Evolutionary conservation across 352 stramenopile genomes (phyloP).

Genomic region (Lagenidium sp.): DNA sequence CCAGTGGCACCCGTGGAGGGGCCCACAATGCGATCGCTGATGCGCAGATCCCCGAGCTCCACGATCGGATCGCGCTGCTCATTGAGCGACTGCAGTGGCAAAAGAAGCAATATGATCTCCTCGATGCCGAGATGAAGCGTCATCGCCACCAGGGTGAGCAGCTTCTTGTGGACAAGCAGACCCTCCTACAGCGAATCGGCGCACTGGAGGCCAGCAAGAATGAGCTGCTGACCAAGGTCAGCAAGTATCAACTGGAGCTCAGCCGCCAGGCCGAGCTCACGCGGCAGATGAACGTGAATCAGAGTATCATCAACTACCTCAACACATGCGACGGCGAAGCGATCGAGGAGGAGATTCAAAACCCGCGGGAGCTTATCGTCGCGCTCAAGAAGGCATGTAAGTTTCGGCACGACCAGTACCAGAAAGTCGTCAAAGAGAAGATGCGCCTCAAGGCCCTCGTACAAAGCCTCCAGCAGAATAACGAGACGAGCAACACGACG

Average conservation of each 20-base stretch:
- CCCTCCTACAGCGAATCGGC: conserved; percentile 35
- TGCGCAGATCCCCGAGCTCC: conserved; percentile 34
- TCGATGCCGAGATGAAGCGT: conserved; percentile 45
- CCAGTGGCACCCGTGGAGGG: conserved; percentile 1
- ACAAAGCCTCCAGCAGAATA: conserved; percentile 12
- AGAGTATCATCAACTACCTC: conserved; percentile 65
- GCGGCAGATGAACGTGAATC: conserved; percentile 43
- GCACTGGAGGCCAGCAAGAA: conserved; percentile 35
- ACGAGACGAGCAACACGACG: background rate
- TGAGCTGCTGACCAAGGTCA: conserved; percentile 57
- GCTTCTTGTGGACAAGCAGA: conserved; percentile 52
- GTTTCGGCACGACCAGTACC: conserved; percentile 76
- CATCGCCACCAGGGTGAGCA: conserved; percentile 55
- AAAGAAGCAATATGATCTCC: conserved; percentile 61
- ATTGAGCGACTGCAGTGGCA: conserved; percentile 72
- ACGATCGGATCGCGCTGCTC: conserved; percentile 39
- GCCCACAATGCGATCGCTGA: background rate
- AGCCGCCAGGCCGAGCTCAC: conserved; percentile 44
- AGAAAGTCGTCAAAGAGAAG: conserved; percentile 79
- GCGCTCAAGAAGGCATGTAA: conserved; percentile 77
- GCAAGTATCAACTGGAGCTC: conserved; percentile 71
- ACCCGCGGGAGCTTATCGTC: conserved; percentile 62
- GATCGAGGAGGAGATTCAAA: conserved; percentile 70
- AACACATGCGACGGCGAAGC: conserved; percentile 58
- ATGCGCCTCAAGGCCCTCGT: conserved; percentile 60